Percentiles rank a stretch among this genome's conserved stretches.
These are phyloP conservation scores for Purshia tridentata DNA, from an alignment of 306 rosid genomes.

Conservation along the genomic window DNA sequence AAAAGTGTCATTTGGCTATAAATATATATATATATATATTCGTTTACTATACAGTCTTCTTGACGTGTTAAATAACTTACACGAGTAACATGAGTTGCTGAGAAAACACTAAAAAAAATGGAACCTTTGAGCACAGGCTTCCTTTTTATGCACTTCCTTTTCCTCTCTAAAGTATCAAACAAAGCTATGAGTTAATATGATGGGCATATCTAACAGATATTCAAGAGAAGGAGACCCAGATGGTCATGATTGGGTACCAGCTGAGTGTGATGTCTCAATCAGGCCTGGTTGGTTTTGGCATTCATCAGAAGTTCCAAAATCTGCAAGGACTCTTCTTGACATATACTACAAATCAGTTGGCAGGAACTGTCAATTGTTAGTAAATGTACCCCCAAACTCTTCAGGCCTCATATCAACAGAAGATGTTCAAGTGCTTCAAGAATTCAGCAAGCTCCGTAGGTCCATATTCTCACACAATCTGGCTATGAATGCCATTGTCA, in stretches of 20 bases:
- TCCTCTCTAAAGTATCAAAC: background rate
- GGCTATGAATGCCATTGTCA: conserved; percentile 47
- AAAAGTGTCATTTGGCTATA: too few species aligned
- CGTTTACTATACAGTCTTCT: too few species aligned
- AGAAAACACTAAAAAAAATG: background rate
- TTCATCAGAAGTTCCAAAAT: conserved; percentile 68
- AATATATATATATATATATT: too few species aligned
- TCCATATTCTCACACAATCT: conserved; percentile 74
- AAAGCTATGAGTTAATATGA: conserved; percentile 4
- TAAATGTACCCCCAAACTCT: conserved; percentile 88
- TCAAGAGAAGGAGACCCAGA: conserved; percentile 55
- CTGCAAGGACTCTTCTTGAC: conserved; percentile 74
- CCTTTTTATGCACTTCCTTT: background rate
- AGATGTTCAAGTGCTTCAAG: conserved; percentile 77
- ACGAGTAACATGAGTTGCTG: background rate
- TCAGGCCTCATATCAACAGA: conserved; percentile 85
- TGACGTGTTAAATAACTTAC: too few species aligned
- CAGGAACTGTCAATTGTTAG: conserved; percentile 67
- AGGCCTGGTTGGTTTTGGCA: conserved; percentile 98
- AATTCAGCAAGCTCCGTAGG: conserved; percentile 57
- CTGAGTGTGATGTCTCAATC: conserved; percentile 84
- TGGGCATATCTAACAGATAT: conserved; percentile 55
- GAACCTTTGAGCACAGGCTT: background rate
- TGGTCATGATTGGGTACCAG: conserved; percentile 84
- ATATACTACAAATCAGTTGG: conserved; percentile 80